Conservation (phyloP, 257 asterid species). For the Penstemon eatonii region DNA sequence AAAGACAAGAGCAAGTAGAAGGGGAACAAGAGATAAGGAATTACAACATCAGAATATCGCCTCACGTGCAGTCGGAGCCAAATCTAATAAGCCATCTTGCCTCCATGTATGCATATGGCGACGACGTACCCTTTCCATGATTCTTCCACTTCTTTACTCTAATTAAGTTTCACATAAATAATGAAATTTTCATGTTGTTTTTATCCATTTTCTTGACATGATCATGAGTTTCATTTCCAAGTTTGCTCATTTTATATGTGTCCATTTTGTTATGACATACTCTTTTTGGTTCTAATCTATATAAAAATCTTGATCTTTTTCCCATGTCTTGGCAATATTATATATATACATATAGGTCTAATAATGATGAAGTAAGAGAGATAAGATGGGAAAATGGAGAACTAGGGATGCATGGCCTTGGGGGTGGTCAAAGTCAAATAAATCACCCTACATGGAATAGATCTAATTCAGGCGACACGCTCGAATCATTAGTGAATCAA, state of each 20-base stretch:
- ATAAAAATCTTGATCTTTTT: too few species aligned
- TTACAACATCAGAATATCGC: slow-evolving; percentile 11
- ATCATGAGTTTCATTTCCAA: slow-evolving; percentile 33
- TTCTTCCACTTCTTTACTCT: slow-evolving; percentile 10
- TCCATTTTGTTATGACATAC: too few species aligned
- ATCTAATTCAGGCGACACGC: slow-evolving; percentile 34
- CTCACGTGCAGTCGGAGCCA: slow-evolving; percentile 49
- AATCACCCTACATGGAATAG: slow-evolving; percentile 31
- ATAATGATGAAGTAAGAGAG: slow-evolving; percentile 48
- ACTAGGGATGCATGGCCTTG: slow-evolving; percentile 38
- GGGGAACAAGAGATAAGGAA: slow-evolving; percentile 36
- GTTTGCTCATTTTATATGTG: slow-evolving; percentile 1
- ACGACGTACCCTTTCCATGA: slow-evolving; percentile 13
- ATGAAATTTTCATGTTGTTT: too few species aligned
- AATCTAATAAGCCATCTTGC: slow-evolving; percentile 31
- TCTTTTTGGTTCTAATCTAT: too few species aligned
- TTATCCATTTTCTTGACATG: not conserved
- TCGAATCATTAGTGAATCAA: slow-evolving; percentile 62
- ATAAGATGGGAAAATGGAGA: slow-evolving; percentile 68
- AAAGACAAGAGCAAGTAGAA: slow-evolving; percentile 41
- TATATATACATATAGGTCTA: slow-evolving; percentile 35
- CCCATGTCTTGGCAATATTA: not conserved
- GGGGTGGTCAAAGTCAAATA: slow-evolving; percentile 5
- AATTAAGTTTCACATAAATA: not conserved
- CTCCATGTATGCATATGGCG: slow-evolving; percentile 37